phyloP scores from a whole-genome alignment of 371 early-diverging fungal species.

The Mucor racemosus region DNA sequence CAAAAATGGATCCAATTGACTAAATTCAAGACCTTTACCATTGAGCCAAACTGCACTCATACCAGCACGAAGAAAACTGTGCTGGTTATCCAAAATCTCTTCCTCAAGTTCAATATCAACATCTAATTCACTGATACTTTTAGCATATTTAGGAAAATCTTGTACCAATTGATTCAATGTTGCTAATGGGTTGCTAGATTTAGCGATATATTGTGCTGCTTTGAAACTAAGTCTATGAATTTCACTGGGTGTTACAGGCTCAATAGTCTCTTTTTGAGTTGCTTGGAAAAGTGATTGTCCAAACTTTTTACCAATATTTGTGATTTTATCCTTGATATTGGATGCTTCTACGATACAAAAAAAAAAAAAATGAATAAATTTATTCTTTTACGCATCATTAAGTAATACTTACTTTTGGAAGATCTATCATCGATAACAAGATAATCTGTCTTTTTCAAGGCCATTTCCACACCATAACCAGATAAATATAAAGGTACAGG shows the following conservation, averaged over 20 bases:
- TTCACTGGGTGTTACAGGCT: conserved; percentile 64
- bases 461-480: conserved; percentile 93
- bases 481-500: conserved; percentile 59
- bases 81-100: conserved; percentile 46
- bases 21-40: conserved; percentile 60
- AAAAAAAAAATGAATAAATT: background rate
- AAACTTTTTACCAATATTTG: conserved; percentile 37
- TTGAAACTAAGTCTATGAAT: conserved; percentile 69
- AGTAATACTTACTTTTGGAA: conserved; percentile 30
- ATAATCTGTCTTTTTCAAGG: conserved; percentile 94
- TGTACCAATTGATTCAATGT: conserved; percentile 70
- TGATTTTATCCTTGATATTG: conserved; percentile 32
- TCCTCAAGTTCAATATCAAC: conserved; percentile 32
- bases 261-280: conserved; percentile 55
- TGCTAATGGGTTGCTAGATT: conserved; percentile 61
- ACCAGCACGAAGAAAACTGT: conserved; percentile 27
- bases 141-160: conserved; percentile 87
- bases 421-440: conserved; percentile 90
- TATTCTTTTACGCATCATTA: too few species aligned
- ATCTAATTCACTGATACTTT: conserved; percentile 59
- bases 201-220: conserved; percentile 69
- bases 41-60: conserved; percentile 70
- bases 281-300: conserved; percentile 36
- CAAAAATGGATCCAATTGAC: conserved; percentile 71
- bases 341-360: background rate